These are phyloP conservation scores for Rhododendron williamsianum DNA, from an alignment of 148 eudicot species.

Conservation along the genomic window DNA sequence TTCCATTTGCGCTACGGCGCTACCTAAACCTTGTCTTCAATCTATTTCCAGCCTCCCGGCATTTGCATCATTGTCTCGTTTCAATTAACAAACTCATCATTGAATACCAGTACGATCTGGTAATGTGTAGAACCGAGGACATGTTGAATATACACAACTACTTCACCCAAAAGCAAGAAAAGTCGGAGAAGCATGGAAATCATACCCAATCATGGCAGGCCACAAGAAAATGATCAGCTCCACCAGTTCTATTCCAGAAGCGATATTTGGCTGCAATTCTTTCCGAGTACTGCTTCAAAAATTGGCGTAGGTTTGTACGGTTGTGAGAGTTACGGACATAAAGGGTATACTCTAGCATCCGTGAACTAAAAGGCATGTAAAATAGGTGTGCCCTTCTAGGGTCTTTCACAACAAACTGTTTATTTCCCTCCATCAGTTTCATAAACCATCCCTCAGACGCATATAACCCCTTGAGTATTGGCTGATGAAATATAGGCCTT, in stretches of 20 bases:
- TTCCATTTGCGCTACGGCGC: neutral
- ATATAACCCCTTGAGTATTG: constrained; percentile 61
- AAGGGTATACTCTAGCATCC: constrained; percentile 39
- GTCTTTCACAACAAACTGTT: constrained; percentile 44
- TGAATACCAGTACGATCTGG: neutral
- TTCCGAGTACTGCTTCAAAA: constrained; percentile 46
- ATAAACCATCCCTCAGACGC: constrained; percentile 89
- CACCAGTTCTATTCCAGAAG: constrained; percentile 62
- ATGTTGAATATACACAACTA: neutral
- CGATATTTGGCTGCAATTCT: constrained; percentile 47
- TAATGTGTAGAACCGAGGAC: neutral
- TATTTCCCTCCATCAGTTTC: constrained; percentile 55
- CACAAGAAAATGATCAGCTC: constrained; percentile 76
- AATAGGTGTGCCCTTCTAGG: constrained; percentile 73
- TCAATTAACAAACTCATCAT: neutral
- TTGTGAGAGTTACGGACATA: constrained; percentile 27
- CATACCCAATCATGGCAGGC: constrained; percentile 93
- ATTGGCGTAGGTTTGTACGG: constrained; percentile 36
- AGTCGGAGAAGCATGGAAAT: constrained; percentile 4
- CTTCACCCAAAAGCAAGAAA: neutral
- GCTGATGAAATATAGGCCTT: constrained; percentile 82
- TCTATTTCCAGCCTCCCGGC: neutral
- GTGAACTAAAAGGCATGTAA: constrained; percentile 67
- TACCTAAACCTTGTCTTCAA: neutral
- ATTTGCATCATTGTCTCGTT: neutral